Evolutionary conservation across 495 filamentous ascomycete species (phyloP).

Genomic region (Tuber indicum): DNA sequence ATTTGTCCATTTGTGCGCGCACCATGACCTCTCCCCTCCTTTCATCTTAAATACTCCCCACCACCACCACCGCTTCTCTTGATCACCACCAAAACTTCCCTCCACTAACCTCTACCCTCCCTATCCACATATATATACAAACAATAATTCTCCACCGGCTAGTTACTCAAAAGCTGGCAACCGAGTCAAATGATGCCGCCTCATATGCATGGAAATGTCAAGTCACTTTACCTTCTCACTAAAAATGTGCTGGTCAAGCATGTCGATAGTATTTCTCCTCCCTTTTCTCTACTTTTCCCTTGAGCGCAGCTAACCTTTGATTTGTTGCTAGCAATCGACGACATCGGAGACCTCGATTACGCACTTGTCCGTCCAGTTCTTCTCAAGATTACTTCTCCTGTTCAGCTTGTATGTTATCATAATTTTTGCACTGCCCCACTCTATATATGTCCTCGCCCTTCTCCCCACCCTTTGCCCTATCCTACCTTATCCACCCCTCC

Average conservation of each 20-base stretch:
- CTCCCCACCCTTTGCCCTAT: not conserved
- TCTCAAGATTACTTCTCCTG: constrained; percentile 56
- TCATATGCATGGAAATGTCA: constrained; percentile 27
- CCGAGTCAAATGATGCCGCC: constrained; percentile 12
- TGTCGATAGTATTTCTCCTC: constrained; percentile 26
- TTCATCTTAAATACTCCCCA: not conserved
- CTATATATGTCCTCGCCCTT: not conserved
- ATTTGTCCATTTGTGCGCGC: not conserved
- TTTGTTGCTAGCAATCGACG: constrained; percentile 48
- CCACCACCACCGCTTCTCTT: not conserved
- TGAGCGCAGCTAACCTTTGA: constrained; percentile 8
- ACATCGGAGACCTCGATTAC: constrained; percentile 63
- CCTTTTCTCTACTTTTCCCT: not conserved
- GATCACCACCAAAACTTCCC: not conserved
- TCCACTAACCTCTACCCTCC: not conserved
- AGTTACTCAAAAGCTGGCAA: not conserved
- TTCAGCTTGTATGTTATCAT: constrained; percentile 52
- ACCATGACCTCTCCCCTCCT: not conserved
- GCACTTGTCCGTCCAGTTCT: constrained; percentile 55
- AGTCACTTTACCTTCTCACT: constrained; percentile 32
- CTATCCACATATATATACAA: not conserved
- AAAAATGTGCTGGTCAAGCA: constrained; percentile 36
- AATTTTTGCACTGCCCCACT: constrained; percentile 7
- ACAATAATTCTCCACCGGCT: not conserved
- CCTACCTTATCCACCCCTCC: not conserved